Evolutionary conservation across 306 rosid genomes (phyloP).

Genomic region (Abrus precatorius): DNA sequence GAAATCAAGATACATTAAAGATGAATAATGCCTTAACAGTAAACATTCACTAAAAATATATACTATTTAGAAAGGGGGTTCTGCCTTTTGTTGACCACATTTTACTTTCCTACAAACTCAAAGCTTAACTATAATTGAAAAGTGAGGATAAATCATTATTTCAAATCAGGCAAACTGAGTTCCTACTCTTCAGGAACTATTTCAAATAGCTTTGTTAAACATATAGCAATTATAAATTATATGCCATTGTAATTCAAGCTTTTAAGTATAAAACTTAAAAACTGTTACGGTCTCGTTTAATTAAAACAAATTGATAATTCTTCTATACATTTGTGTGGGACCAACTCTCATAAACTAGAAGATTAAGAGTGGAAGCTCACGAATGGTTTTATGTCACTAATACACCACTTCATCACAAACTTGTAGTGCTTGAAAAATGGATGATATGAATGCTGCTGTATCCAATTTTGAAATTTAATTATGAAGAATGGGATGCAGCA

Average conservation of each 20-base stretch:
- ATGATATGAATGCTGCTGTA: not conserved
- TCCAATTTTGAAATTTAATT: constrained; percentile 10
- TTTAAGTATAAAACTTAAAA: not conserved
- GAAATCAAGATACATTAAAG: not conserved
- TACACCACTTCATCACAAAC: not conserved
- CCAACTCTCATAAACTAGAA: not conserved
- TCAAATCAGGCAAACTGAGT: too few species aligned
- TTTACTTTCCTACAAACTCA: not conserved
- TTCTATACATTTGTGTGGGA: not conserved
- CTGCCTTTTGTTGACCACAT: not conserved
- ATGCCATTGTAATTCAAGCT: not conserved
- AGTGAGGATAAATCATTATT: not conserved
- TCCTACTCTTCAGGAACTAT: not conserved
- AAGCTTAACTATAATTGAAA: not conserved
- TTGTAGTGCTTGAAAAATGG: not conserved
- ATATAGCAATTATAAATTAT: not conserved
- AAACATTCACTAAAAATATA: not conserved
- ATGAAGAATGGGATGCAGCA: not conserved
- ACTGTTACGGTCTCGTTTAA: not conserved
- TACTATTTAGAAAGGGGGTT: not conserved
- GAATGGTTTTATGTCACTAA: constrained; percentile 6
- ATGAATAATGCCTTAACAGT: too few species aligned
- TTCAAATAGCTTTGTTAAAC: not conserved
- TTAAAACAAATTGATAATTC: not conserved
- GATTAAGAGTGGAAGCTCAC: not conserved